Conservation (phyloP, 2,329 filamentous ascomycete genomes). For the Pseudogymnoascus sp. region DNA sequence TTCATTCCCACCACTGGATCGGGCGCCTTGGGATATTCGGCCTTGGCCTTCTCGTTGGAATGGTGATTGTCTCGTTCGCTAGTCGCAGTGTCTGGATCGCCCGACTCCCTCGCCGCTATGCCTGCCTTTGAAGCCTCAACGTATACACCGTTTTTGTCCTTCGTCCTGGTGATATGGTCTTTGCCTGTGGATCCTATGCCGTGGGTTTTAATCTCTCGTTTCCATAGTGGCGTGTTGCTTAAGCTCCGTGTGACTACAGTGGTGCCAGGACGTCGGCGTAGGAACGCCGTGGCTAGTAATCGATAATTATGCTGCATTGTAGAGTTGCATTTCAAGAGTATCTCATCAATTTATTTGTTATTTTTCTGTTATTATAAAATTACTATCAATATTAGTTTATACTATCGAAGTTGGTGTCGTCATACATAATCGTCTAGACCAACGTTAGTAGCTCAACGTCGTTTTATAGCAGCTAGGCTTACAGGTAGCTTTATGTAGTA, state of each 20-base stretch:
- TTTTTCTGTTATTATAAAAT: not conserved
- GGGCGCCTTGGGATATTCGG: conserved; percentile 41
- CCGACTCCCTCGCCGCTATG: conserved; percentile 1
- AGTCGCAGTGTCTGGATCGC: conserved; percentile 11
- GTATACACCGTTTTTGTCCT: not conserved
- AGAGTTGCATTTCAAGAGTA: not conserved
- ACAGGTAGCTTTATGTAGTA: too few relatives aligned
- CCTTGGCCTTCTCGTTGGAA: conserved; percentile 32
- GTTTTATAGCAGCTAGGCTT: too few relatives aligned
- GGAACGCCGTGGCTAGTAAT: not conserved
- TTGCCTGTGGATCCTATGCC: not conserved
- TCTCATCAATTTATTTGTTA: not conserved
- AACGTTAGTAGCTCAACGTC: too few relatives aligned
- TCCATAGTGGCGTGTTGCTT: not conserved
- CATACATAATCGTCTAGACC: not conserved
- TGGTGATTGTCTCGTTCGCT: conserved; percentile 16
- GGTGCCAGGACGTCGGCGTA: not conserved
- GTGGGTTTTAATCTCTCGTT: not conserved
- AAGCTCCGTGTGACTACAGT: not conserved
- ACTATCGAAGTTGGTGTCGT: not conserved
- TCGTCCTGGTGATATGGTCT: not conserved
- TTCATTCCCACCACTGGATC: conserved; percentile 44
- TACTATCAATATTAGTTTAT: not conserved
- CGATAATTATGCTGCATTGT: not conserved
- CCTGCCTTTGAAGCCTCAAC: conserved; percentile 1